phyloP scores from a whole-genome alignment of 331 rosid species.

The Spiraea crenata region DNA sequence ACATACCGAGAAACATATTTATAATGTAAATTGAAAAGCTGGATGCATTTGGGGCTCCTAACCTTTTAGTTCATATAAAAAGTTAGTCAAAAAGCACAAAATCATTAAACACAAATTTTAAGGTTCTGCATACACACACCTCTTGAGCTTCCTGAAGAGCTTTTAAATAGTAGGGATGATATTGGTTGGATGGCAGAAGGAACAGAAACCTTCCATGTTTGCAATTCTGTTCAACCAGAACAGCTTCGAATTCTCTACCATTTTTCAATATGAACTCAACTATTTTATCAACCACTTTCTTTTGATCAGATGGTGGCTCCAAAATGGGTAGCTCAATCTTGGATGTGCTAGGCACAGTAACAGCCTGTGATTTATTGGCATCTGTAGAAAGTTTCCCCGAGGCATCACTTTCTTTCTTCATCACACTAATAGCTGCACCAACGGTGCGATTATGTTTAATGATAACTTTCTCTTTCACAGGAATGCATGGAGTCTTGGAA shows the following conservation, averaged over 20 bases:
- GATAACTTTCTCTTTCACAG: conserved; percentile 57
- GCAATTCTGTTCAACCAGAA: conserved; percentile 74
- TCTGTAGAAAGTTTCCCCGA: conserved; percentile 25
- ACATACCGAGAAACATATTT: neutral
- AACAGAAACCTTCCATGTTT: conserved; percentile 79
- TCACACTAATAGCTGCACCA: conserved; percentile 34
- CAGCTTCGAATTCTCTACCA: conserved; percentile 73
- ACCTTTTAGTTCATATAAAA: neutral
- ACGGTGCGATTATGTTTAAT: conserved; percentile 58
- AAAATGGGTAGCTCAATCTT: conserved; percentile 60
- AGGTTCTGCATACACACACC: conserved; percentile 43
- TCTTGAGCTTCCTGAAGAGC: conserved; percentile 57
- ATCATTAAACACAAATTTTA: neutral
- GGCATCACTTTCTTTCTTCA: conserved; percentile 39
- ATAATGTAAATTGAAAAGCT: neutral
- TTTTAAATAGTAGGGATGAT: conserved; percentile 66
- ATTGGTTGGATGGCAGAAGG: conserved; percentile 69
- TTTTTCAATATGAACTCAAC: conserved; percentile 74
- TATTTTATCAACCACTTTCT: conserved; percentile 71
- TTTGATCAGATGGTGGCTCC: conserved; percentile 76
- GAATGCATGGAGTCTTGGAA: conserved; percentile 34
- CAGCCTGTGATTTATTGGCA: conserved; percentile 33
- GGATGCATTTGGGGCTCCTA: neutral
- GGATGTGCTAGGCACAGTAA: conserved; percentile 32
- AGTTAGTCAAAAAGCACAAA: conserved; percentile 10